These are phyloP conservation scores for Veloboletus limbatus DNA, from an alignment of 1,284 basidiomycete species.

Conservation along the genomic window DNA sequence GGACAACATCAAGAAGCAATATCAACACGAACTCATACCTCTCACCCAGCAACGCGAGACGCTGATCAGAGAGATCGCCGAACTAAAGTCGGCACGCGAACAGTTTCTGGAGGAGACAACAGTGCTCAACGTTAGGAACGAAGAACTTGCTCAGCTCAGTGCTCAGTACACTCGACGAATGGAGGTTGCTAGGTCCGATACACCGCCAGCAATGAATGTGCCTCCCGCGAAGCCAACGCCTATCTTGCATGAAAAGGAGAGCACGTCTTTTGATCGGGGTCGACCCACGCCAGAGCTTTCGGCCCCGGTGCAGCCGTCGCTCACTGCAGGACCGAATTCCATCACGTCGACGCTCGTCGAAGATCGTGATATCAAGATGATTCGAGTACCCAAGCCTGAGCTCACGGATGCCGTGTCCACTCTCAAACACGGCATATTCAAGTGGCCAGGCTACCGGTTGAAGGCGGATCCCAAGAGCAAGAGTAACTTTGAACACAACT, in stretches of 20 bases:
- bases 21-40: conserved; percentile 82
- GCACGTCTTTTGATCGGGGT: conserved; percentile 35
- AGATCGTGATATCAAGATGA: conserved; percentile 30
- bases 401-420: conserved; percentile 38
- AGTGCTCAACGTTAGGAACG: conserved; percentile 86
- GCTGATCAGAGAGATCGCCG: conserved; percentile 79
- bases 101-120: conserved; percentile 90
- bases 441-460: conserved; percentile 58
- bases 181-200: conserved; percentile 48
- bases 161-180: conserved; percentile 75
- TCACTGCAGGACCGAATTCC: conserved; percentile 27
- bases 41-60: conserved; percentile 81
- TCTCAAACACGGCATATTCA: conserved; percentile 51
- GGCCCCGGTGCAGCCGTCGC: conserved; percentile 26
- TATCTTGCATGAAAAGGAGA: conserved; percentile 32
- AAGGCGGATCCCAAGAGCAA: conserved; percentile 45
- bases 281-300: conserved; percentile 26
- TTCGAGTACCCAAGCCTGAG: conserved; percentile 23
- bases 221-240: conserved; percentile 19
- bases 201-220: conserved; percentile 28
- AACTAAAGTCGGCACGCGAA: conserved; percentile 85
- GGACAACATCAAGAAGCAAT: conserved; percentile 85
- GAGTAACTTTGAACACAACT: conserved; percentile 68
- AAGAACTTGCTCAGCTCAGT: conserved; percentile 86
- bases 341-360: conserved; percentile 28